Conservation (phyloP, 331 rosid species). For the Acacia concinna region DNA sequence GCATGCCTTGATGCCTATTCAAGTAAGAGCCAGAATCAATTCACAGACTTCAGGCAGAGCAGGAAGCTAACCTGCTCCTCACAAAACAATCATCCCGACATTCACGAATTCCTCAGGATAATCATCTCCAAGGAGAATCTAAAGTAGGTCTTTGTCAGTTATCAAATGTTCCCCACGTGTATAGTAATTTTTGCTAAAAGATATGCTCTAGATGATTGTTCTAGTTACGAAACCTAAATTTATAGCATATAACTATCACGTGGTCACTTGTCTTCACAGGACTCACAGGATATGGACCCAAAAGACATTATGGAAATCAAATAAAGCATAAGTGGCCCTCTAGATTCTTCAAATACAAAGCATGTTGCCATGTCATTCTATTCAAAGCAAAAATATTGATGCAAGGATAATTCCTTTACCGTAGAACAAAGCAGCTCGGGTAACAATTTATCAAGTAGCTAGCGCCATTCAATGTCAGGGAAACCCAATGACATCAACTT, state of each 20-base stretch:
- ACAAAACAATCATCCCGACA: constrained; percentile 29
- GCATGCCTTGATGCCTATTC: constrained; percentile 95
- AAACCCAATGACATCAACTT: constrained; percentile 67
- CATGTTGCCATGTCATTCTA: background rate
- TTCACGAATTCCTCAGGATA: constrained; percentile 14
- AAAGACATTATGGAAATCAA: constrained; percentile 36
- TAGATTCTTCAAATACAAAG: constrained; percentile 37
- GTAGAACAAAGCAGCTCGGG: background rate
- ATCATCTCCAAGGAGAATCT: constrained; percentile 18
- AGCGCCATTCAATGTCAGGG: constrained; percentile 36
- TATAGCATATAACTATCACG: background rate
- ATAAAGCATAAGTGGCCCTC: constrained; percentile 52
- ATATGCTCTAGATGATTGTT: constrained; percentile 5
- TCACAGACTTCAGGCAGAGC: constrained; percentile 64
- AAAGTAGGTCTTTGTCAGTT: constrained; percentile 41
- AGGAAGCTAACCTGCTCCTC: constrained; percentile 40
- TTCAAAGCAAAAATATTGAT: background rate
- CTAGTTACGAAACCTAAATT: background rate
- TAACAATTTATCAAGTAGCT: constrained; percentile 32
- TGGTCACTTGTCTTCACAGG: constrained; percentile 37
- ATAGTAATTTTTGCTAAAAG: background rate
- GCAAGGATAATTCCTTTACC: background rate
- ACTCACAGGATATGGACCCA: constrained; percentile 44
- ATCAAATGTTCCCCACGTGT: background rate
- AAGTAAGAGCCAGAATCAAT: constrained; percentile 86